Conservation (phyloP, 192 early-diverging fungal species). For the Glomus cerebriforme region DNA sequence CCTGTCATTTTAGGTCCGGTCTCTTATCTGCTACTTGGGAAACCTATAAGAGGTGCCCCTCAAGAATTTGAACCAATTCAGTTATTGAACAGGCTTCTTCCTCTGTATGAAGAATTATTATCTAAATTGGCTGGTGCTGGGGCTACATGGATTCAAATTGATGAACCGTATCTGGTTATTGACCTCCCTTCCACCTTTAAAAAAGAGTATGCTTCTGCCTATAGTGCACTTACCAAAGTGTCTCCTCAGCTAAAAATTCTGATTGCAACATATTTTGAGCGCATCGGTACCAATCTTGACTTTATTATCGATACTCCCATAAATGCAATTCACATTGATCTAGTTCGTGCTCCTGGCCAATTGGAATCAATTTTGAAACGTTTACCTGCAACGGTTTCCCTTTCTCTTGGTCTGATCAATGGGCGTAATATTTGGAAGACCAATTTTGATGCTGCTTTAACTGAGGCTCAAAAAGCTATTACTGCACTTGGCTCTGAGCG, state of each 20-base stretch:
- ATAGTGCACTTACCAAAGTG: conserved; percentile 57
- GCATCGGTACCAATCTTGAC: conserved; percentile 71
- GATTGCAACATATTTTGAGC: conserved; percentile 94
- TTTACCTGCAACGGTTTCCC: conserved; percentile 59
- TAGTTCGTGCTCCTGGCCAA: conserved; percentile 81
- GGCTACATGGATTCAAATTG: conserved; percentile 84
- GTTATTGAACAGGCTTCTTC: conserved; percentile 77
- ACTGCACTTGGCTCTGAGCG: conserved; percentile 66
- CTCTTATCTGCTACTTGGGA: conserved; percentile 84
- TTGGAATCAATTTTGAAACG: conserved; percentile 69
- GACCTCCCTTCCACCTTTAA: conserved; percentile 58
- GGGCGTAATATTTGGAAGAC: conserved; percentile 99
- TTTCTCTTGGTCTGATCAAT: conserved; percentile 95
- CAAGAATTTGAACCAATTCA: conserved; percentile 69
- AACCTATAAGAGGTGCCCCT: conserved; percentile 69
- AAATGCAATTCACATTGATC: conserved; percentile 87
- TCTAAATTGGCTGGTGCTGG: conserved; percentile 69
- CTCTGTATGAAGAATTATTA: conserved; percentile 79
- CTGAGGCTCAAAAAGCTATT: conserved; percentile 66
- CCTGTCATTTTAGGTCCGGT: conserved; percentile 94
- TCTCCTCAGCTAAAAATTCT: conserved; percentile 66
- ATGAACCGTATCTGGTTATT: conserved; percentile 76
- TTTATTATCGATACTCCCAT: conserved; percentile 75
- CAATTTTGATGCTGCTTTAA: conserved; percentile 76
- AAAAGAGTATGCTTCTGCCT: conserved; percentile 62